Evolutionary conservation across 1,139 yeast species (phyloP).

Genomic region (Ogataea hybrid): DNA sequence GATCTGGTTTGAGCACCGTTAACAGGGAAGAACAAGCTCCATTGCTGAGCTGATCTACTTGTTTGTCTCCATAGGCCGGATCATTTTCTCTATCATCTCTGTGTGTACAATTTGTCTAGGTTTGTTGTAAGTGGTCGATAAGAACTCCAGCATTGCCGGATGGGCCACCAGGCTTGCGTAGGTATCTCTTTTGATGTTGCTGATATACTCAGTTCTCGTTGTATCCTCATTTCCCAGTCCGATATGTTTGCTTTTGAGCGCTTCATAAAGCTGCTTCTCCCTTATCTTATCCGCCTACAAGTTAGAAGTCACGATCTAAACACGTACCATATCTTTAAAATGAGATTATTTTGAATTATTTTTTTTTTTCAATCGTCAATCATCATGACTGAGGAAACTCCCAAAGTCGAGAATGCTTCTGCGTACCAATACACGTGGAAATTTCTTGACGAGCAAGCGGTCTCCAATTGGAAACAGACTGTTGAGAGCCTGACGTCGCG

Average conservation of each 20-base stretch:
- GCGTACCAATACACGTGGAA: constrained; percentile 20
- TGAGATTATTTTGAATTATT: neutral
- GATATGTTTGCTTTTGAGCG: constrained; percentile 57
- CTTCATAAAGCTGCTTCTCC: constrained; percentile 62
- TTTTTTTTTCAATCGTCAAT: constrained; percentile 1
- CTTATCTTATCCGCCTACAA: constrained; percentile 63
- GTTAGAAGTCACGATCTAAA: constrained; percentile 1
- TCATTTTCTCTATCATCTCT: constrained; percentile 61
- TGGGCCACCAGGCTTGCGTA: constrained; percentile 71
- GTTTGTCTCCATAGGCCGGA: constrained; percentile 33
- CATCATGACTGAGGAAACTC: constrained; percentile 6
- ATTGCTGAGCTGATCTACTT: constrained; percentile 19
- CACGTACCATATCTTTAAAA: constrained; percentile 9
- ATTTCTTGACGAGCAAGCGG: constrained; percentile 21
- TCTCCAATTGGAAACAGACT: constrained; percentile 16
- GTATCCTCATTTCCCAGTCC: constrained; percentile 77
- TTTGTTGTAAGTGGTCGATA: constrained; percentile 60
- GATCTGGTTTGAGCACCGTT: constrained; percentile 26
- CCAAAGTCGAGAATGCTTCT: constrained; percentile 3
- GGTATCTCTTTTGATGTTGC: constrained; percentile 72
- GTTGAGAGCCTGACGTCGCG: constrained; percentile 12
- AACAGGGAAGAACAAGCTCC: constrained; percentile 31
- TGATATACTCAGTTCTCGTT: constrained; percentile 54
- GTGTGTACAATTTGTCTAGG: constrained; percentile 49
- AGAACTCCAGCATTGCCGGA: constrained; percentile 60